These are phyloP conservation scores for Myriangium duriaei DNA, from an alignment of 2,329 filamentous ascomycete genomes.

Conservation along the genomic window DNA sequence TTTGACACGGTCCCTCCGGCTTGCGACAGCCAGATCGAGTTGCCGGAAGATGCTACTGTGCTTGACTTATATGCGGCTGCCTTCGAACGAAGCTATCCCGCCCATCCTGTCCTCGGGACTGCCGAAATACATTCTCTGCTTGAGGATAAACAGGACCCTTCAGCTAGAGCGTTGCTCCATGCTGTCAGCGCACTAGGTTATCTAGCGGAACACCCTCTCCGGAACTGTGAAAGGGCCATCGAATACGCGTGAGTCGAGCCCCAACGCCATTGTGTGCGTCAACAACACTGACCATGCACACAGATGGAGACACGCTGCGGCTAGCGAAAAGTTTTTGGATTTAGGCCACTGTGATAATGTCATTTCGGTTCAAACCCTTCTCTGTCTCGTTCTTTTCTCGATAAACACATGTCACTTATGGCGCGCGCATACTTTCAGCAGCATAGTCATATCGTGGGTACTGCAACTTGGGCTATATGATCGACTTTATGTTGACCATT, in stretches of 20 bases:
- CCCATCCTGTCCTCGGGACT: neutral
- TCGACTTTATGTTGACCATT: too few species aligned
- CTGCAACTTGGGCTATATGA: slow-evolving; percentile 8
- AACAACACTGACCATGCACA: neutral
- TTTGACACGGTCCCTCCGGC: neutral
- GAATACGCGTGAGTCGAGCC: neutral
- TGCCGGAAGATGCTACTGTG: neutral
- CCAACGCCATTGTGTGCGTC: neutral
- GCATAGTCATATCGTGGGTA: slow-evolving; percentile 3
- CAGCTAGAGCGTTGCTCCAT: neutral
- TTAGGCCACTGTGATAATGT: slow-evolving; percentile 1
- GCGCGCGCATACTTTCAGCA: slow-evolving; percentile 3
- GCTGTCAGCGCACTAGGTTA: neutral
- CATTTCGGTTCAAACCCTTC: slow-evolving; percentile 1
- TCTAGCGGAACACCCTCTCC: neutral
- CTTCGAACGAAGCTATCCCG: neutral
- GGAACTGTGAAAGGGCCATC: neutral
- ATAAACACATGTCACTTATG: neutral
- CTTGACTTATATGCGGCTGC: neutral
- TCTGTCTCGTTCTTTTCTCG: slow-evolving; percentile 4
- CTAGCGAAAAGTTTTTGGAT: neutral
- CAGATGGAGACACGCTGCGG: slow-evolving; percentile 1
- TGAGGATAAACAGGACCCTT: neutral
- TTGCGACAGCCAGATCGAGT: neutral
- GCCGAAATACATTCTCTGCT: neutral